Base-by-base conservation (phyloP, 1,284 basidiomycete genomes). In the Tremellales sp. region DNA sequence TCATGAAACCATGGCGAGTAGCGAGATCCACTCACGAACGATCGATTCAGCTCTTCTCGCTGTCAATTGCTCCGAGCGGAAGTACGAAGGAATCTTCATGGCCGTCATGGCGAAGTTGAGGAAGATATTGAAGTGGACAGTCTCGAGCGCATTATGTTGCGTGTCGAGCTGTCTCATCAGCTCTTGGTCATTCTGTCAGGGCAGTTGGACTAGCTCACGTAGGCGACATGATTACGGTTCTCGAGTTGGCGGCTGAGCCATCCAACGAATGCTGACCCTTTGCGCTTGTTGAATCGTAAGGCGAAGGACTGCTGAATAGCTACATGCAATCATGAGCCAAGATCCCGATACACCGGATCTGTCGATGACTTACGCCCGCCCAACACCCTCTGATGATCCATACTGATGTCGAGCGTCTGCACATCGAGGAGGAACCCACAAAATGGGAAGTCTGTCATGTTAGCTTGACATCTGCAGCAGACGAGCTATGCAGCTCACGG, bases 21-120 rank as follows among this genome's bases (percentile, higher is more conserved):
- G 33, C 4, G 6, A 15, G 22, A n/a, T n/a, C n/a, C n/a, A 44
- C 55, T 42, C 40, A 56, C 56, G 27, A 37, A 49, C 51, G 29
- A 63, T 39, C 10, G 52, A 48, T 19, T 39, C 31, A 11, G 54
- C 22, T 24, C 46, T 50, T 17, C 45, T 26, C 8, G 40, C 8
- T 41, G 49, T 48, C 3, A 74, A 6, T 75, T 56, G n/a, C 77
- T 76, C 82, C 81, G 84, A 40, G 79, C 78, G 40, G 31, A 94
- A 76, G 69, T 96, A 97, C 45, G 82, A 80, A 45, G 88, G 83
- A 78, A 92, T 86, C 75, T 92, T 97, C 78, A 93, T 84, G 0
- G 89, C 89, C 1, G 84, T 80, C 22, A 94, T 71, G n/a, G 89
- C 73, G 63, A 93, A 87, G 62, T 85, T 87, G 69, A 92, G 84